Conservation (phyloP, 768 basidiomycete genomes). For the Lactarius hatsudake region DNA sequence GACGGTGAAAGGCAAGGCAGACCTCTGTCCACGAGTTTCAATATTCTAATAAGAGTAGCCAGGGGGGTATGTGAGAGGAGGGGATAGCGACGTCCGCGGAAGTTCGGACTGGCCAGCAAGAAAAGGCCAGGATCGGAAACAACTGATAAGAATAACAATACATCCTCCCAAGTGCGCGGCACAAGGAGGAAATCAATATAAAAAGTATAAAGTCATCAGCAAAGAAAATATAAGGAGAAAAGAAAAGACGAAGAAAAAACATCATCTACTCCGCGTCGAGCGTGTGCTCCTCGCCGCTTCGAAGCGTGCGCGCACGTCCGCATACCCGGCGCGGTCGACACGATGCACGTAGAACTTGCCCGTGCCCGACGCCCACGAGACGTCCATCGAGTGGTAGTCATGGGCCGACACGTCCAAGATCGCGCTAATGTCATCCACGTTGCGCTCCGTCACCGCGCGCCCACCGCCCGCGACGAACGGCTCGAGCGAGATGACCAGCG, state of each 20-base stretch:
- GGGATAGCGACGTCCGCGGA: background rate
- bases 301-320: constrained; percentile 24
- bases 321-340: constrained; percentile 70
- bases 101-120: background rate
- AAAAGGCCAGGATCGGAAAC: background rate
- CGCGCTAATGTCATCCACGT: constrained; percentile 76
- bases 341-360: constrained; percentile 75
- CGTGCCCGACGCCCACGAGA: constrained; percentile 75
- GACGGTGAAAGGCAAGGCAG: background rate
- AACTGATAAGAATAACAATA: background rate
- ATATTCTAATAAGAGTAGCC: background rate
- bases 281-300: constrained; percentile 25
- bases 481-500: constrained; percentile 82
- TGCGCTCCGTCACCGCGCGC: constrained; percentile 73
- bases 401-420: constrained; percentile 62
- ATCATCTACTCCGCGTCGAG: constrained; percentile 19
- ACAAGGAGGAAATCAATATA: background rate
- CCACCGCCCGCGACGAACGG: constrained; percentile 76
- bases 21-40: background rate
- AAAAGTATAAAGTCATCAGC: background rate
- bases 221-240: background rate
- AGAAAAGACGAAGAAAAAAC: background rate
- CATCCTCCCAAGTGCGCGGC: background rate
- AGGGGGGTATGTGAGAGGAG: background rate
- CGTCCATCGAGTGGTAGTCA: constrained; percentile 38